Evolutionary conservation across 1,284 basidiomycete species (phyloP).

Genomic region (Ganoderma lingzhi): DNA sequence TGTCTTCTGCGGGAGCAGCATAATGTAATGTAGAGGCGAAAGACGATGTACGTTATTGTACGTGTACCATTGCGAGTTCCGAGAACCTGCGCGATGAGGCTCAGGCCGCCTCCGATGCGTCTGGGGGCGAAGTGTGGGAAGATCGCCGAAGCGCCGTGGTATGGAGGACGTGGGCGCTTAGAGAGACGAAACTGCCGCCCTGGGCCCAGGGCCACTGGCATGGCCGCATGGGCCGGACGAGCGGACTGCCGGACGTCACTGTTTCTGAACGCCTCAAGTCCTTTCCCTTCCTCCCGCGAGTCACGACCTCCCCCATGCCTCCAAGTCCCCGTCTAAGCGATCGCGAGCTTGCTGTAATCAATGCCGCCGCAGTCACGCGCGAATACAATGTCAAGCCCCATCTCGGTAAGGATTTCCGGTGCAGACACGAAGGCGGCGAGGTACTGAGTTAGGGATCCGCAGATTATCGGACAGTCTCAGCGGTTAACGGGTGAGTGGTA

Average conservation of each 20-base stretch:
- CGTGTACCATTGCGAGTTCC: neutral
- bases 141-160: constrained; percentile 11
- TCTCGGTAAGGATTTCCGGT: constrained; percentile 65
- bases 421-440: neutral
- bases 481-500: constrained; percentile 88
- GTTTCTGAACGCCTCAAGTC: constrained; percentile 14
- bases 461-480: constrained; percentile 97
- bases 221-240: no score
- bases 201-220: constrained; percentile 8
- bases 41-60: neutral
- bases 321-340: constrained; percentile 71
- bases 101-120: neutral
- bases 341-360: constrained; percentile 82
- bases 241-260: constrained; percentile 28
- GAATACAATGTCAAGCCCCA: constrained; percentile 90
- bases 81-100: neutral
- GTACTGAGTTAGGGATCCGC: constrained; percentile 31
- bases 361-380: constrained; percentile 86
- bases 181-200: constrained; percentile 19
- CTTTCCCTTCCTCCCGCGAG: constrained; percentile 14
- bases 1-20: constrained; percentile 13
- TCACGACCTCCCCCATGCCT: constrained; percentile 43
- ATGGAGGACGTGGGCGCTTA: constrained; percentile 21
- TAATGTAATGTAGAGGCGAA: neutral
- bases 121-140: constrained; percentile 30